These are phyloP conservation scores for Gynandropsis gynandra DNA, from an alignment of 345 rosid species.

Conservation along the genomic window DNA sequence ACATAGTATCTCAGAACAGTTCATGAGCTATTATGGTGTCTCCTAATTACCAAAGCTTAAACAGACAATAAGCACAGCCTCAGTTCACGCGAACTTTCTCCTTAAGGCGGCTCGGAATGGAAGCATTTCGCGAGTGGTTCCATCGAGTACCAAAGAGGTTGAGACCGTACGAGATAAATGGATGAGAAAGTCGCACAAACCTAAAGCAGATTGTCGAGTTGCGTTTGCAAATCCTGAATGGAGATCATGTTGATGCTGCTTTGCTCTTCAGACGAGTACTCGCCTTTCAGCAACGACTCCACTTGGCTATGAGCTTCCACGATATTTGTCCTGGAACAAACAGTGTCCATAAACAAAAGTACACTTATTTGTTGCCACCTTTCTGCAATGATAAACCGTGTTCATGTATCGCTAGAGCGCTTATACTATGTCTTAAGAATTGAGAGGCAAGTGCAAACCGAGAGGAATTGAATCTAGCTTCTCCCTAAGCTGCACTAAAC, in stretches of 20 bases:
- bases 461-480: neutral
- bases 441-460: too few relatives aligned
- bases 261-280: slow-evolving; percentile 73
- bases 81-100: too few relatives aligned
- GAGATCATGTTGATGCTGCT: slow-evolving; percentile 54
- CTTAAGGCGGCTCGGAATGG: too few relatives aligned
- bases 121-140: too few relatives aligned
- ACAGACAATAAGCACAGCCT: too few relatives aligned
- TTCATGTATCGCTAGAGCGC: neutral
- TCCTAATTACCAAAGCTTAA: too few relatives aligned
- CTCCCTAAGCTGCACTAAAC: neutral
- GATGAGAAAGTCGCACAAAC: neutral
- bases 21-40: too few relatives aligned
- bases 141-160: slow-evolving; percentile 1
- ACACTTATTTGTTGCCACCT: too few relatives aligned
- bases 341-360: neutral
- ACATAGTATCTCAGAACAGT: too few relatives aligned
- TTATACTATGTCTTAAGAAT: too few relatives aligned
- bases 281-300: slow-evolving; percentile 54
- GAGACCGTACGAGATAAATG: neutral
- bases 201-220: slow-evolving; percentile 66
- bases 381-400: neutral
- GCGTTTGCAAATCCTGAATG: slow-evolving; percentile 55
- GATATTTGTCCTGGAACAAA: slow-evolving; percentile 71
- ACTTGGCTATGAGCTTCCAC: slow-evolving; percentile 92